These are phyloP conservation scores for Hypholoma sublateritium DNA, from an alignment of 768 basidiomycete genomes.

Conservation along the genomic window DNA sequence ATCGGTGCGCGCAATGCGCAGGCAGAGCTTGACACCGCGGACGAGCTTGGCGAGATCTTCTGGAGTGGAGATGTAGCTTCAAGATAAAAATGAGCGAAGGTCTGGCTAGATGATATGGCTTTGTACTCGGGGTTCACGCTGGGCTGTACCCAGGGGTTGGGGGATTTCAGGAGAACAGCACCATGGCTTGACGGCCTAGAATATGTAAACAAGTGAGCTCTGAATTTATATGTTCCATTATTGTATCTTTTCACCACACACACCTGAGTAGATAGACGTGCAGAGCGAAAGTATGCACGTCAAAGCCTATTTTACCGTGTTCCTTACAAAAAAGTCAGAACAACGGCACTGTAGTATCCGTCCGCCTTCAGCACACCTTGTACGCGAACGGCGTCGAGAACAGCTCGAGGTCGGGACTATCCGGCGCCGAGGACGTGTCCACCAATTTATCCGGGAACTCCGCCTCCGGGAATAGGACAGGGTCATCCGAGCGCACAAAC, in stretches of 20 bases:
- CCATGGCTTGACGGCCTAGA: slow-evolving; percentile 42
- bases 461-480: slow-evolving; percentile 40
- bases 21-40: slow-evolving; percentile 37
- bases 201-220: neutral
- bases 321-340: slow-evolving; percentile 23
- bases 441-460: slow-evolving; percentile 36
- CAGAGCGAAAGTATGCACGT: slow-evolving; percentile 38
- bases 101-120: neutral
- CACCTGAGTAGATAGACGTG: slow-evolving; percentile 45
- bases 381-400: slow-evolving; percentile 44
- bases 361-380: slow-evolving; percentile 25
- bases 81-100: neutral
- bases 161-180: slow-evolving; percentile 35
- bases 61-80: slow-evolving; percentile 39
- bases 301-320: slow-evolving; percentile 33
- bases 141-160: slow-evolving; percentile 43
- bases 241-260: no score
- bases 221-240: no score
- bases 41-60: slow-evolving; percentile 44
- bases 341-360: neutral
- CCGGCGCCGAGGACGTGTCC: slow-evolving; percentile 44
- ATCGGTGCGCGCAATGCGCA: slow-evolving; percentile 38
- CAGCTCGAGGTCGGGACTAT: slow-evolving; percentile 50
- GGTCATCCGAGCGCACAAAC: slow-evolving; percentile 58
- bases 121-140: slow-evolving; percentile 44